These are phyloP conservation scores for Coriaria nepalensis DNA, from an alignment of 306 rosid species.

Conservation along the genomic window DNA sequence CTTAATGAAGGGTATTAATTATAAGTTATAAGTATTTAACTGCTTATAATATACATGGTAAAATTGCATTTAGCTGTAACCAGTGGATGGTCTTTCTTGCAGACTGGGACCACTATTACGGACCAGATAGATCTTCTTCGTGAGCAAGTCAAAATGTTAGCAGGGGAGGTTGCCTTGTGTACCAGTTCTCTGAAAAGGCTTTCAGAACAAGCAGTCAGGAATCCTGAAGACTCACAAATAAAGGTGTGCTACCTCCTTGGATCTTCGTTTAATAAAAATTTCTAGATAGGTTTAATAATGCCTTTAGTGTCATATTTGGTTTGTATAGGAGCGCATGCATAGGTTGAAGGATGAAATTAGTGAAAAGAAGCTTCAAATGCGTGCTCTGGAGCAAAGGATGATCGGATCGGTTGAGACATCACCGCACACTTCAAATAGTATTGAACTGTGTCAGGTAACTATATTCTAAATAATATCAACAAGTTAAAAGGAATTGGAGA, in stretches of 20 bases:
- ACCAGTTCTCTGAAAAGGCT: slow-evolving; percentile 76
- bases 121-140: slow-evolving; percentile 87
- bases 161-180: slow-evolving; percentile 82
- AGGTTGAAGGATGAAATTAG: slow-evolving; percentile 63
- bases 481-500: no score
- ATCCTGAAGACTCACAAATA: slow-evolving; percentile 54
- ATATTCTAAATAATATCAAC: not conserved
- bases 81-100: slow-evolving; percentile 17
- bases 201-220: slow-evolving; percentile 49
- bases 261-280: slow-evolving; percentile 8
- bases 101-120: slow-evolving; percentile 70
- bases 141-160: slow-evolving; percentile 83
- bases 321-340: slow-evolving; percentile 46
- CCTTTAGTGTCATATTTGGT: slow-evolving; percentile 7
- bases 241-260: slow-evolving; percentile 34
- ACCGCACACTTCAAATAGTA: slow-evolving; percentile 33
- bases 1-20: no score
- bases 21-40: no score
- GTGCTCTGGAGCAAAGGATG: slow-evolving; percentile 66
- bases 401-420: slow-evolving; percentile 48
- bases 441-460: slow-evolving; percentile 55
- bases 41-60: no score
- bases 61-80: not conserved
- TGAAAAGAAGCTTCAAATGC: slow-evolving; percentile 68
- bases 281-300: slow-evolving; percentile 14